Evolutionary conservation across 1,284 basidiomycete genomes (phyloP), one percentile per base, ranked within the genome.

Genomic region (Cutaneotrichosporon cavernicola): DNA sequence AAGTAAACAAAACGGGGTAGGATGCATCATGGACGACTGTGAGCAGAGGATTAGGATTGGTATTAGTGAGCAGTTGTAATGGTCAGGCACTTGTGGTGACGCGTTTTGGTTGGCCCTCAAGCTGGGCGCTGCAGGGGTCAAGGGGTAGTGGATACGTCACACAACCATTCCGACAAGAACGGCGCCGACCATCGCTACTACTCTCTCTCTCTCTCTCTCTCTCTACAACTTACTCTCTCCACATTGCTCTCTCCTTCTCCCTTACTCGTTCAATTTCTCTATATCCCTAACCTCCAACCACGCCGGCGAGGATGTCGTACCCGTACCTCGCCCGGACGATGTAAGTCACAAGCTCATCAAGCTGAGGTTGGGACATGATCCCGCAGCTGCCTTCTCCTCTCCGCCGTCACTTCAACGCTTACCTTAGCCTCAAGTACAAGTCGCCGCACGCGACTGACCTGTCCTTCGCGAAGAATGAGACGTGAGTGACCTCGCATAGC

Each of bases 381-480:
- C 31, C 2, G 6, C 47, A 13, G 26, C 52, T 40, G 34, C 14
- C 38, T 26, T 2, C 5, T n/a, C 21, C 31, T 21, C 34, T 30
- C 52, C 40, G n/a, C 31, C 16, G 5, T 13, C 34, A 36, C 34
- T 30, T 18, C 22, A 46, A 26, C 21, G 53, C 61, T 62, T 36
- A 58, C 47, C 18, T 10, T 63, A 80, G 79, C 5, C 68, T 81
- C 58, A 78, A 77, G 62, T 81, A 80, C 74, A 81, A 80, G 67
- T 78, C 76, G 7, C 80, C 80, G 11, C 80, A 81, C 64, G 72
- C 76, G 26, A 80, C 79, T 1, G 80, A 81, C 61, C 70, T 81
- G 10, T 79, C 78, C n/a, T 81, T 81, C 63, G 73, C 73, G 52
- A 80, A 80, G 65, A 76, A 74, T 63, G 80, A 80, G 59, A 78